phyloP scores from a whole-genome alignment of 441 rosid species.

The Populus hybrid region DNA sequence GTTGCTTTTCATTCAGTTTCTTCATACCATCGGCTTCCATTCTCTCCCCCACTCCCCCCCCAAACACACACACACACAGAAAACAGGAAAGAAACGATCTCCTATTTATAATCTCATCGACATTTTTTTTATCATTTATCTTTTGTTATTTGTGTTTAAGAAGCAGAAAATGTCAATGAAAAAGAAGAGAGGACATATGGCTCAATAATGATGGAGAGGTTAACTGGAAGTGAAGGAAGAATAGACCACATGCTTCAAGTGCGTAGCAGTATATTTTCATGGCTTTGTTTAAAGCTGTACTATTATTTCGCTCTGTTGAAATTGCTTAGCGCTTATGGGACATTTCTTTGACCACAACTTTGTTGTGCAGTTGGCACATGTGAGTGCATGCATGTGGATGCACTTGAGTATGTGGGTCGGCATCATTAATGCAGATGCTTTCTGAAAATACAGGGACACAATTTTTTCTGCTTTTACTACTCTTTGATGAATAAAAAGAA shows the following conservation, averaged over 20 bases:
- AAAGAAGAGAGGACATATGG: slow-evolving; percentile 70
- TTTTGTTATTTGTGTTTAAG: slow-evolving; percentile 31
- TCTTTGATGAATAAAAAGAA: neutral
- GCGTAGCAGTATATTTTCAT: slow-evolving; percentile 7
- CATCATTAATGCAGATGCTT: neutral
- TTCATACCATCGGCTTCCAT: too few relatives aligned
- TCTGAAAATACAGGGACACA: neutral
- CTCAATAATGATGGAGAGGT: slow-evolving; percentile 72
- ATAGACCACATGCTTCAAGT: slow-evolving; percentile 95
- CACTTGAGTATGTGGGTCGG: neutral
- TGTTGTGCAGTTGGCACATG: neutral
- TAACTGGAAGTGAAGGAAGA: slow-evolving; percentile 79
- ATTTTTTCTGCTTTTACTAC: neutral
- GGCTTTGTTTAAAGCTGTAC: neutral
- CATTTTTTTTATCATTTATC: too few relatives aligned
- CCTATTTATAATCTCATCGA: neutral
- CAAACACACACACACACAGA: too few relatives aligned
- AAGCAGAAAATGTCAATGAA: slow-evolving; percentile 33
- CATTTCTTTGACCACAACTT: neutral
- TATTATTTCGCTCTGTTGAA: neutral
- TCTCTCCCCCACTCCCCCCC: too few relatives aligned
- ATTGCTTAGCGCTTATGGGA: neutral
- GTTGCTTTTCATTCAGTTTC: slow-evolving; percentile 6
- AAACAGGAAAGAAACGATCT: neutral
- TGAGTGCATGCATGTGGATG: neutral